Percentiles rank a stretch among this genome's conserved stretches.
Conservation (phyloP, 2,329 filamentous ascomycete genomes). For the Keithomyces neogunnii region DNA sequence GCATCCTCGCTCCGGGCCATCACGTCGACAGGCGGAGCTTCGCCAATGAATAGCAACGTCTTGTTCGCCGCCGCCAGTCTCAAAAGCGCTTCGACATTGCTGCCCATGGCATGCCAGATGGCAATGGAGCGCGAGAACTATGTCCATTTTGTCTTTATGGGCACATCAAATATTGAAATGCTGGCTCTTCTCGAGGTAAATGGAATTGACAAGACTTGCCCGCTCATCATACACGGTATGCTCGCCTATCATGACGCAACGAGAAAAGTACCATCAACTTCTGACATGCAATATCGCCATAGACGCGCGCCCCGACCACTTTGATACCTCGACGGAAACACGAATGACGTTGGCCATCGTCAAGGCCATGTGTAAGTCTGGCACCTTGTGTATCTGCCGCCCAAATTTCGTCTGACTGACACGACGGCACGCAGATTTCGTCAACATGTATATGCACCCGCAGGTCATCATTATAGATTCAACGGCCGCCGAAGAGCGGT, state of each 20-base stretch:
- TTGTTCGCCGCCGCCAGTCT: conserved; percentile 72
- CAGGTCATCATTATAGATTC: conserved; percentile 69
- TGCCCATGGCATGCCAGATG: conserved; percentile 87
- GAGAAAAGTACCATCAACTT: not conserved
- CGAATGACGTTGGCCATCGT: conserved; percentile 58
- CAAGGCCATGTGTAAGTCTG: conserved; percentile 51
- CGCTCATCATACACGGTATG: conserved; percentile 51
- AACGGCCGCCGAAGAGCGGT: conserved; percentile 55
- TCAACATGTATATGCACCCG: conserved; percentile 67
- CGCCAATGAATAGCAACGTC: conserved; percentile 56
- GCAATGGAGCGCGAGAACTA: conserved; percentile 56
- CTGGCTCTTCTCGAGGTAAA: conserved; percentile 67
- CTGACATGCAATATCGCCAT: conserved; percentile 11
- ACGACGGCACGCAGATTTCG: conserved; percentile 38
- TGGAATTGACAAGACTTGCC: conserved; percentile 64
- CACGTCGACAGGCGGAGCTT: conserved; percentile 41
- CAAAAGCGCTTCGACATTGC: conserved; percentile 60
- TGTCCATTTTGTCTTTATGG: conserved; percentile 77
- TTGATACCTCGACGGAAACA: conserved; percentile 57
- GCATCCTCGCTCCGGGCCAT: conserved; percentile 54
- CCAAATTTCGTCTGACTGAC: not conserved
- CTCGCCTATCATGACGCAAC: no score
- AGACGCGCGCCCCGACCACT: conserved; percentile 72
- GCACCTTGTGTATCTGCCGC: not conserved
- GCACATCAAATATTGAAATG: conserved; percentile 60